phyloP scores from a whole-genome alignment of 345 rosid species.

The Garcia nutans region DNA sequence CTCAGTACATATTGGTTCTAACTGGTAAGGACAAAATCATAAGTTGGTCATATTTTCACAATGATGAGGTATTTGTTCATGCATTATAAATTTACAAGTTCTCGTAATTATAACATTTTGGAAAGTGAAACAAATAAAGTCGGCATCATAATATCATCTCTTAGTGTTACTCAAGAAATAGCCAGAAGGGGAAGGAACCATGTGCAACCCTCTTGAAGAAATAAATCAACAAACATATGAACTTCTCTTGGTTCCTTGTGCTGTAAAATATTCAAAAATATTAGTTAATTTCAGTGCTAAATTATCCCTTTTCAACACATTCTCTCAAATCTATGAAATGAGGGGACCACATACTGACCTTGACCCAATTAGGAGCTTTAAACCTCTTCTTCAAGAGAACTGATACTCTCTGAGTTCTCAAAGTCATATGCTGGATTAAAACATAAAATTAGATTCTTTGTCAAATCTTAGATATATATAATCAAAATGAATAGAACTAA shows the following conservation, averaged over 20 bases:
- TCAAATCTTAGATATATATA: slow-evolving; percentile 9
- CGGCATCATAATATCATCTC: background rate
- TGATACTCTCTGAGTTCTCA: slow-evolving; percentile 82
- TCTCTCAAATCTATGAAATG: slow-evolving; percentile 9
- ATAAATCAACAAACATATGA: slow-evolving; percentile 93
- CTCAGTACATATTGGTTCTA: slow-evolving; percentile 67
- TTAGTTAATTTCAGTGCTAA: slow-evolving; percentile 21
- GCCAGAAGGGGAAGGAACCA: background rate
- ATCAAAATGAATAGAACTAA: background rate
- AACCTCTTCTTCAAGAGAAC: slow-evolving; percentile 87
- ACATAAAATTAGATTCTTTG: slow-evolving; percentile 18
- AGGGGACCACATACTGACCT: slow-evolving; percentile 49
- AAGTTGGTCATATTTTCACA: background rate
- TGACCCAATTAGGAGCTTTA: slow-evolving; percentile 94
- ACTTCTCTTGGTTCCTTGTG: slow-evolving; percentile 99
- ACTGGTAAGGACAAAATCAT: slow-evolving; percentile 40
- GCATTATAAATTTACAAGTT: slow-evolving; percentile 4
- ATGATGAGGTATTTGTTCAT: background rate
- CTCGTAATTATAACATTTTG: background rate
- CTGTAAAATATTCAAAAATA: slow-evolving; percentile 46
- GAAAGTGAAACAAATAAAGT: background rate
- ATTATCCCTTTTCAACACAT: slow-evolving; percentile 9
- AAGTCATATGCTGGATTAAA: slow-evolving; percentile 62
- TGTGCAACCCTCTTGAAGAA: slow-evolving; percentile 79
- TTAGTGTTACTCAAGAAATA: background rate